A percentile compares a stretch with the other conserved stretches of the same genome.
phyloP scores from a whole-genome alignment of 2,329 filamentous ascomycete species.

The Rhynchosporium agropyri region DNA sequence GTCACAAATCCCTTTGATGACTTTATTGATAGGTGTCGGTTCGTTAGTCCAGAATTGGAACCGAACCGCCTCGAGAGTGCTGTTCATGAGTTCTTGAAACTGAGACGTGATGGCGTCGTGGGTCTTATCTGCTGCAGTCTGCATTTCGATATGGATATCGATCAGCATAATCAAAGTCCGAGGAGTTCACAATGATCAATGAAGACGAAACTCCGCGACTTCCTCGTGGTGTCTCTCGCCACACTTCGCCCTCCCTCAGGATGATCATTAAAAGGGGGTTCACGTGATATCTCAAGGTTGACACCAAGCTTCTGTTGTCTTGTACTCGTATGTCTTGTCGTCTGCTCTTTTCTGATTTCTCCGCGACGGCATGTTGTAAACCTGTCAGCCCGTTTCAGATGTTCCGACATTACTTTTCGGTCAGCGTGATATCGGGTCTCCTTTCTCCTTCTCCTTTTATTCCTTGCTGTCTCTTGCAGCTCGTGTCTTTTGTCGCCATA shows the following conservation, averaged over 20 bases:
- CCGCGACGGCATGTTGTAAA: not conserved
- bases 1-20: too few species aligned
- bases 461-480: not conserved
- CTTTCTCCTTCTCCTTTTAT: not conserved
- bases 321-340: too few species aligned
- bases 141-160: not conserved
- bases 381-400: conserved; percentile 1
- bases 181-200: not conserved
- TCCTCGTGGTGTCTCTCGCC: not conserved
- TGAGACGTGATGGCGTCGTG: conserved; percentile 8
- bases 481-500: conserved; percentile 3
- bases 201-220: conserved; percentile 1
- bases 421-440: not conserved
- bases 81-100: not conserved
- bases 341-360: not conserved
- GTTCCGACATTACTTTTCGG: conserved; percentile 1
- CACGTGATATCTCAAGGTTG: not conserved
- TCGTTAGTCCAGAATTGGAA: too few species aligned
- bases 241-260: not conserved
- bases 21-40: too few species aligned
- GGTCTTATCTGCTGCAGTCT: conserved; percentile 1
- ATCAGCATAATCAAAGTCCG: conserved; percentile 2
- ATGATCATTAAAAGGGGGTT: not conserved
- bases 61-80: not conserved
- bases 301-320: not conserved